Conservation (phyloP, 495 filamentous ascomycete species). For the Penicillium riverlandense region DNA sequence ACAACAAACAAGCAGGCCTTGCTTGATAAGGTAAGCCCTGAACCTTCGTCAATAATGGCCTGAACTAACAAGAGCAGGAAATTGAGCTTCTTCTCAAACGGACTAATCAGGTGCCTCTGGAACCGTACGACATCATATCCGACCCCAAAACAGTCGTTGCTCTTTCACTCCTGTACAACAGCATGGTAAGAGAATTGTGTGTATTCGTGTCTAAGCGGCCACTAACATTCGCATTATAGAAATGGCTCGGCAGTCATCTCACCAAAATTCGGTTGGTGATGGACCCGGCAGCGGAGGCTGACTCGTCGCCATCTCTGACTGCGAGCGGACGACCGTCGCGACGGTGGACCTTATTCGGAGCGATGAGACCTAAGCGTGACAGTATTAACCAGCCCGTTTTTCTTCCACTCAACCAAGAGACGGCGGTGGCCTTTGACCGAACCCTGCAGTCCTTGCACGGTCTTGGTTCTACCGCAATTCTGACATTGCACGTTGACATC, state of each 20-base stretch:
- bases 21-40: conserved; percentile 30
- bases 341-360: conserved; percentile 72
- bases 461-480: conserved; percentile 66
- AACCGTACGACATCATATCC: conserved; percentile 74
- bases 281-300: conserved; percentile 33
- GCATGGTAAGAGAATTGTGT: conserved; percentile 53
- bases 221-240: conserved; percentile 33
- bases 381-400: conserved; percentile 57
- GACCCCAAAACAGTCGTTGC: conserved; percentile 80
- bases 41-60: neutral
- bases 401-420: conserved; percentile 83
- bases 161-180: conserved; percentile 84
- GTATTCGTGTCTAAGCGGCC: neutral
- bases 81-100: conserved; percentile 55
- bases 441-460: conserved; percentile 73
- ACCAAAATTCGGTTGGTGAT: conserved; percentile 67
- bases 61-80: conserved; percentile 41
- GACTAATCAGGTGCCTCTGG: conserved; percentile 56
- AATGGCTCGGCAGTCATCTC: conserved; percentile 86
- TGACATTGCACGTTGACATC: conserved; percentile 82
- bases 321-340: conserved; percentile 41
- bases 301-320: conserved; percentile 23
- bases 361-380: conserved; percentile 50
- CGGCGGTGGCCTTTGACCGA: conserved; percentile 74
- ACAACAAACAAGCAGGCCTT: conserved; percentile 25